Percentiles rank a stretch among this genome's conserved stretches.
These are phyloP conservation scores for Penicillium cataractarum DNA, from an alignment of 495 filamentous ascomycete species.

Conservation along the genomic window DNA sequence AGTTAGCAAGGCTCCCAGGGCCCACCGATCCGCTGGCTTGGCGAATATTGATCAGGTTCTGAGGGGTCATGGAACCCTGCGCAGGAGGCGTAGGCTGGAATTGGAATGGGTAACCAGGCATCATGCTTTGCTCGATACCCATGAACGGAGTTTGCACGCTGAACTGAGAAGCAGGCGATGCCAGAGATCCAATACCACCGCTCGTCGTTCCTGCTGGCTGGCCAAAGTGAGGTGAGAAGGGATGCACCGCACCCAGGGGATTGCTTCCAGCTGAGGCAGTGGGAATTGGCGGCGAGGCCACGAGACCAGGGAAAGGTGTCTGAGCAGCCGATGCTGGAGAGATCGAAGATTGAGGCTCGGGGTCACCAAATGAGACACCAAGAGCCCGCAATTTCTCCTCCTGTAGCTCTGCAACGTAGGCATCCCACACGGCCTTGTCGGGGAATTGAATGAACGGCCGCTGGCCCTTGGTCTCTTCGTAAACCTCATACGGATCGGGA, in stretches of 20 bases:
- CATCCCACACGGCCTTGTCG: constrained; percentile 76
- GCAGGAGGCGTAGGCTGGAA: constrained; percentile 51
- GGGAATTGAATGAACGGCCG: constrained; percentile 72
- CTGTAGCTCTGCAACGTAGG: constrained; percentile 76
- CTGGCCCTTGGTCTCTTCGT: constrained; percentile 53
- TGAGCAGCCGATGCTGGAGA: constrained; percentile 70
- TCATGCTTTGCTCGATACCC: constrained; percentile 44
- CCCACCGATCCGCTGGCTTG: constrained; percentile 35
- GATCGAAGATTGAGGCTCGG: constrained; percentile 67
- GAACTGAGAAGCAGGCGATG: constrained; percentile 58
- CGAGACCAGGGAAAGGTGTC: constrained; percentile 59
- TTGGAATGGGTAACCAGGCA: constrained; percentile 45
- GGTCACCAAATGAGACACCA: constrained; percentile 77
- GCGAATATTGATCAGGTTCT: constrained; percentile 47
- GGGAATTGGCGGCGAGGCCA: constrained; percentile 58
- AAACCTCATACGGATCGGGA: constrained; percentile 66
- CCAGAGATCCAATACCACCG: constrained; percentile 60
- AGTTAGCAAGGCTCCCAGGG: constrained; percentile 39
- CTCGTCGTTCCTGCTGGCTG: constrained; percentile 57
- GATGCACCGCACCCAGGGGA: constrained; percentile 38
- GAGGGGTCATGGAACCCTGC: constrained; percentile 48
- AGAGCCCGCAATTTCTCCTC: constrained; percentile 91
- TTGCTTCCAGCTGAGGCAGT: constrained; percentile 50
- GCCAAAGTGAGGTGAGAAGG: constrained; percentile 51
- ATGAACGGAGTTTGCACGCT: constrained; percentile 47